Base-by-base conservation (phyloP, 169 alveolate species). In the Plasmodium vivax region DNA sequence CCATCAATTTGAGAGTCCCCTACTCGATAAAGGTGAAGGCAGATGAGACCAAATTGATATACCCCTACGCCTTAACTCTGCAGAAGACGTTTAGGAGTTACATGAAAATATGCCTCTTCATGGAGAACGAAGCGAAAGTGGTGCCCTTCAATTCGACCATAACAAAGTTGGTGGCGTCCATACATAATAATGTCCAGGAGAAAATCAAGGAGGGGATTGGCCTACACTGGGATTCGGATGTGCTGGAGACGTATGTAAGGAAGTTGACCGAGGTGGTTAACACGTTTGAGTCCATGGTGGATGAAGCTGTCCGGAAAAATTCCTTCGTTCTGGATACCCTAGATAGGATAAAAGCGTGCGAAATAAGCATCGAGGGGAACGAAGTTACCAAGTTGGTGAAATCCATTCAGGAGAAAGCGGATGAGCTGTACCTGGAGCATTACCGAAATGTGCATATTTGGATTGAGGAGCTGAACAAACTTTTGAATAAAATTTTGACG, bases 1-100 rank as follows among this genome's bases (percentile, higher is more conserved):
- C 98, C 23, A 92, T 96, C 84, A 96, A 97, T 74, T 97, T 92
- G 90, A 98, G 98, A 45, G 98, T 98, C 8, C 98, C 99, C 0
- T 96, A 97, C 83, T 95, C 98, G 12, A 96, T 98, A 41, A 97
- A 98, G 73, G 97, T 97, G 54, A 96, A 97, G 95, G 97, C 99
- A 14, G 98, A 98, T 80, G 99, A 99, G 92, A 98, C 98, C 32
- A 98, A 98, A 96, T 96, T 94, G 38, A 94, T 97, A 83, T 99
- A 98, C 92, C 99, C 99, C 19, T 95, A 81, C 72, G 93, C 96
- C 32, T 41, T 90, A 54, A 97, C 98, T 32, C 91, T 97, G 45
- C 97, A 96, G 90, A 99, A 98, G 85, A 97, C 98, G 36, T 95
- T 98, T 38, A 96, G 97, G n/a, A 97, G 98, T 1, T 98, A 97